Percentiles rank a stretch among this genome's conserved stretches.
Evolutionary conservation across 768 basidiomycete species (phyloP).

Genomic region (Pleurotus sapidus): DNA sequence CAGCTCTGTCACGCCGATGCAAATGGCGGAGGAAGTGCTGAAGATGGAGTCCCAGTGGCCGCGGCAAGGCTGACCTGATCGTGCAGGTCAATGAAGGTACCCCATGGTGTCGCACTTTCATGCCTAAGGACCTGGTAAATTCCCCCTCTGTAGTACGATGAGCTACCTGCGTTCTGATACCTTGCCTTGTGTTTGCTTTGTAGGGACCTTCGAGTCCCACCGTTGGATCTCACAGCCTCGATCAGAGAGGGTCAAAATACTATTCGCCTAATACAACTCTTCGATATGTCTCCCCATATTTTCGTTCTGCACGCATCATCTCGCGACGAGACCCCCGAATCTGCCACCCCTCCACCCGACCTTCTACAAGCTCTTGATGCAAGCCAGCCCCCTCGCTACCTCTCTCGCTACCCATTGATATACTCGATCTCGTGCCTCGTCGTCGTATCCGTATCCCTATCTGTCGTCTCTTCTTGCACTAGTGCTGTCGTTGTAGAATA

Average conservation of each 20-base stretch:
- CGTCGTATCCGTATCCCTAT: background rate
- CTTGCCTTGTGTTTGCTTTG: background rate
- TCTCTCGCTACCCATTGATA: background rate
- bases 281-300: slow-evolving; percentile 7
- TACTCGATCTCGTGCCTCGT: background rate
- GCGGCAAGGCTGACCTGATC: slow-evolving; percentile 8
- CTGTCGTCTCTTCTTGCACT: background rate
- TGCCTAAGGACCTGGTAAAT: slow-evolving; percentile 11
- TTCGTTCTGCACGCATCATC: slow-evolving; percentile 11
- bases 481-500: too few species aligned
- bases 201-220: slow-evolving; percentile 2
- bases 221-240: slow-evolving; percentile 10
- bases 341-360: background rate
- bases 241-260: slow-evolving; percentile 9
- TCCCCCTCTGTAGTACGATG: background rate
- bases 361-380: background rate
- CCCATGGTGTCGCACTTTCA: background rate
- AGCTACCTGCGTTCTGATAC: background rate
- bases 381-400: background rate
- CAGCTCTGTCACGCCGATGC: background rate
- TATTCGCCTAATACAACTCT: slow-evolving; percentile 10
- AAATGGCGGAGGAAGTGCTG: background rate
- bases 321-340: too few species aligned
- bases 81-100: slow-evolving; percentile 10
- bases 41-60: slow-evolving; percentile 9